Evolutionary conservation across 2,329 filamentous ascomycete species (phyloP).

Genomic region (Ceratocystis albifundus): DNA sequence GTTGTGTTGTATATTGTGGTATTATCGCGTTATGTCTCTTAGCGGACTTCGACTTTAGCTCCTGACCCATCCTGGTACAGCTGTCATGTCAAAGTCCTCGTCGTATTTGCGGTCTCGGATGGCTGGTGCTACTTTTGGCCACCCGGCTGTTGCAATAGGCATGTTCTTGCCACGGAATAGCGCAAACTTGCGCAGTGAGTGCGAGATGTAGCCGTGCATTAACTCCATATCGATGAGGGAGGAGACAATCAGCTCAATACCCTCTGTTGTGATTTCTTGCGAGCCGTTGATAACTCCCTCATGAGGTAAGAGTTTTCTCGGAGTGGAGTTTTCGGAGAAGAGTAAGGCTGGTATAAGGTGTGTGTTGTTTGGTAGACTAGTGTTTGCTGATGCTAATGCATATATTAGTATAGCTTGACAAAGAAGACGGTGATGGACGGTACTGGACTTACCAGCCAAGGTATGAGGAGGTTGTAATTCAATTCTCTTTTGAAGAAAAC

Average conservation of each 20-base stretch:
- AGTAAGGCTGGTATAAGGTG: constrained; percentile 13
- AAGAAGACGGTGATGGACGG: not conserved
- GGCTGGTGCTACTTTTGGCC: constrained; percentile 61
- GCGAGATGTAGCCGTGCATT: constrained; percentile 72
- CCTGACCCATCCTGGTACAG: constrained; percentile 65
- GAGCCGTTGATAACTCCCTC: constrained; percentile 55
- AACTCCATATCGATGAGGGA: constrained; percentile 70
- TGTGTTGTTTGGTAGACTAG: constrained; percentile 18
- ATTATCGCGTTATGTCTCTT: not conserved
- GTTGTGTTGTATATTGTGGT: not conserved
- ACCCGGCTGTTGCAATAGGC: constrained; percentile 49
- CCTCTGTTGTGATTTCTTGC: constrained; percentile 44
- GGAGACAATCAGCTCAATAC: constrained; percentile 67
- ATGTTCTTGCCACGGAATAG: constrained; percentile 56
- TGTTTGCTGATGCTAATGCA: constrained; percentile 17
- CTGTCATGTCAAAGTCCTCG: constrained; percentile 48
- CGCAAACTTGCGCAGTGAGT: constrained; percentile 65
- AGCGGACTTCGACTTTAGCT: not conserved
- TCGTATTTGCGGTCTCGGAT: constrained; percentile 50
- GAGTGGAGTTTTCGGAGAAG: constrained; percentile 21
- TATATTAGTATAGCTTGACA: constrained; percentile 8
- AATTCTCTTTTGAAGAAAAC: constrained; percentile 52
- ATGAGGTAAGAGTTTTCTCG: constrained; percentile 42
- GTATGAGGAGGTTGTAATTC: constrained; percentile 34
- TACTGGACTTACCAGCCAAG: constrained; percentile 15